These are phyloP conservation scores for Phaeotremella skinneri DNA, from an alignment of 768 basidiomycete genomes.

Conservation along the genomic window DNA sequence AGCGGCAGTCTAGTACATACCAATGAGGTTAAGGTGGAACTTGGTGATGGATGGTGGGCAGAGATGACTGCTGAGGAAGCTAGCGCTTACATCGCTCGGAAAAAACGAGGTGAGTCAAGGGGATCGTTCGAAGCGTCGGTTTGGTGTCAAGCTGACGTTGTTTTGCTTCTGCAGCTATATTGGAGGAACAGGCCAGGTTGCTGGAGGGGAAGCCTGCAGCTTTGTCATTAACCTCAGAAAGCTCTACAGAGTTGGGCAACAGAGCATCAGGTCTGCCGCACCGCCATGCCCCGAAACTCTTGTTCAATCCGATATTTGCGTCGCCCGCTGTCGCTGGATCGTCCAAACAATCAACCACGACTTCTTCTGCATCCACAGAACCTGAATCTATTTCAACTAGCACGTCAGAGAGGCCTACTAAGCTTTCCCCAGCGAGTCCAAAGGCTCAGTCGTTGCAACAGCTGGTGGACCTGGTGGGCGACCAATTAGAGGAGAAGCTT, in stretches of 20 bases:
- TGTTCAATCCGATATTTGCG: conserved; percentile 15
- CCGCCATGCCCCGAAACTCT: conserved; percentile 1
- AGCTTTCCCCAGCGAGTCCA: not conserved
- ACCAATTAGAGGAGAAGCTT: conserved; percentile 1
- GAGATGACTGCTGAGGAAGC: conserved; percentile 42
- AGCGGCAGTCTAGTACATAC: conserved; percentile 21
- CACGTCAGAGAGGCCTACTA: too few relatives aligned
- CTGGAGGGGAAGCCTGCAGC: conserved; percentile 8
- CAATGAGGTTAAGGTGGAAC: conserved; percentile 30
- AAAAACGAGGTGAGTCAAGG: conserved; percentile 23
- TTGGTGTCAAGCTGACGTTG: conserved; percentile 2
- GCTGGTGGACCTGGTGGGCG: not conserved
- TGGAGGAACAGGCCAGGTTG: conserved; percentile 13
- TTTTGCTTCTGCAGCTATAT: not conserved
- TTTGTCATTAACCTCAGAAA: not conserved
- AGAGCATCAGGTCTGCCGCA: not conserved
- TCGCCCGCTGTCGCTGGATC: not conserved
- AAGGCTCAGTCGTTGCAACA: not conserved
- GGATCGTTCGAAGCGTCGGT: not conserved
- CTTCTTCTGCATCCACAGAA: not conserved
- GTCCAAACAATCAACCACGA: not conserved
- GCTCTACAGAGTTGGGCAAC: not conserved
- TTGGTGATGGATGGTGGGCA: conserved; percentile 36
- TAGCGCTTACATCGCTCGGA: conserved; percentile 23
- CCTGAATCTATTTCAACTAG: not conserved